Evolutionary conservation across 2,329 filamentous ascomycete species (phyloP).

Genomic region (Monosporascus sp.): DNA sequence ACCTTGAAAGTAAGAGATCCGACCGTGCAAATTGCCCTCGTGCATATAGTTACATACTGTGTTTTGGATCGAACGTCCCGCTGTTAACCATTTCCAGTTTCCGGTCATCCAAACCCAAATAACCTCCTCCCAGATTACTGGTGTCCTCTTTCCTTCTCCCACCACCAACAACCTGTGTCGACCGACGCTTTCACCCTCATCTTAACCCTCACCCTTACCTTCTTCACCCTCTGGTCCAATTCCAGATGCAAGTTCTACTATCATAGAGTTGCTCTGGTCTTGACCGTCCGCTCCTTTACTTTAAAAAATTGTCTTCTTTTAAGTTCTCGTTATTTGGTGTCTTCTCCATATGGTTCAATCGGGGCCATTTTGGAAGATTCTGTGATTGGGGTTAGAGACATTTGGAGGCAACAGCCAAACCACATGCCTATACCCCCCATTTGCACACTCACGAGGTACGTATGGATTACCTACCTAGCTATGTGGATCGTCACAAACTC

Average conservation of each 20-base stretch:
- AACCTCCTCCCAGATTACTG: constrained; percentile 5
- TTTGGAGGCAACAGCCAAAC: not conserved
- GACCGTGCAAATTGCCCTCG: no score
- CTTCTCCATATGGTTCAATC: constrained; percentile 22
- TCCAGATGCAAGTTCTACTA: constrained; percentile 45
- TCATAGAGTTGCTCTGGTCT: constrained; percentile 49
- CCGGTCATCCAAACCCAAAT: not conserved
- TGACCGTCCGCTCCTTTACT: constrained; percentile 54
- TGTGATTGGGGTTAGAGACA: not conserved
- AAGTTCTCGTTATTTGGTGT: constrained; percentile 19
- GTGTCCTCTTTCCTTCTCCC: constrained; percentile 20
- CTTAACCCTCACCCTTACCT: constrained; percentile 17
- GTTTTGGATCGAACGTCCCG: no score
- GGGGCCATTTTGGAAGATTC: constrained; percentile 3
- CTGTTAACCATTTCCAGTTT: constrained; percentile 9
- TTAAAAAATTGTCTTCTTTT: constrained; percentile 17
- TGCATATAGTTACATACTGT: no score
- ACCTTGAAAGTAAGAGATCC: no score
- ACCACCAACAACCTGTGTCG: constrained; percentile 20
- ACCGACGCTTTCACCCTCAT: constrained; percentile 19
- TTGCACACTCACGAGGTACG: not conserved
- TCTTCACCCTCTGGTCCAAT: constrained; percentile 43
- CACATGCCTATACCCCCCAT: not conserved
- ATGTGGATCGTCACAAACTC: not conserved
- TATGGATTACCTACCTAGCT: not conserved